phyloP scores from a whole-genome alignment of 345 rosid species.

The Salix udensis region DNA sequence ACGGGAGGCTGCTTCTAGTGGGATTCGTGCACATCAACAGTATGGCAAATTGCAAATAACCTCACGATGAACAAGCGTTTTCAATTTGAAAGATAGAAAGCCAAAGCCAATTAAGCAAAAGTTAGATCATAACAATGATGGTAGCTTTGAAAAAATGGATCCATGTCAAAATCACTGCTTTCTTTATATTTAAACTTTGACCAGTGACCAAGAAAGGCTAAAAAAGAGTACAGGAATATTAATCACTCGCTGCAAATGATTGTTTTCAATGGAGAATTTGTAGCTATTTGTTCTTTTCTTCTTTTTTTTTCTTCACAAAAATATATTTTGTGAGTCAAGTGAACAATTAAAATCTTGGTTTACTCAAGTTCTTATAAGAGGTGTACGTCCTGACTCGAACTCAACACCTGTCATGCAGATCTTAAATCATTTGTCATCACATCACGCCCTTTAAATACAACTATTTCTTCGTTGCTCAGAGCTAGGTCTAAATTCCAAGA shows the following conservation, averaged over 20 bases:
- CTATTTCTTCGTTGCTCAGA: too few relatives aligned
- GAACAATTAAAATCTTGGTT: fast-evolving
- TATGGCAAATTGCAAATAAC: not conserved
- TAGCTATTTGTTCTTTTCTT: too few relatives aligned
- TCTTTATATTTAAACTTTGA: not conserved
- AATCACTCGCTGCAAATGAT: not conserved
- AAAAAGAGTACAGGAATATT: not conserved
- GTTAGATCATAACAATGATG: not conserved
- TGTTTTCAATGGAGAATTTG: too few relatives aligned
- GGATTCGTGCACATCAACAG: too few relatives aligned
- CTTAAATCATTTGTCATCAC: too few relatives aligned
- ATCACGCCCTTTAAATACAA: fast-evolving
- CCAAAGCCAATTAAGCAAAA: not conserved
- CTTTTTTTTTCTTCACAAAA: too few relatives aligned
- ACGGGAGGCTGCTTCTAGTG: not conserved
- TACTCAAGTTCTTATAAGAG: fast-evolving
- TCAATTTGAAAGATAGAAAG: not conserved
- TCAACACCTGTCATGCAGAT: fast-evolving
- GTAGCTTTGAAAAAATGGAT: not conserved
- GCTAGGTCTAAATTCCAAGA: too few relatives aligned
- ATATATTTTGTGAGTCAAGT: too few relatives aligned
- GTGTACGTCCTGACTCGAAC: fast-evolving
- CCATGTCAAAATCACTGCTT: not conserved
- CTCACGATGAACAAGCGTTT: not conserved
- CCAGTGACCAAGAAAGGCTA: not conserved